phyloP scores from a whole-genome alignment of 371 early-diverging fungal species.

The Lichtheimia hyalospora region DNA sequence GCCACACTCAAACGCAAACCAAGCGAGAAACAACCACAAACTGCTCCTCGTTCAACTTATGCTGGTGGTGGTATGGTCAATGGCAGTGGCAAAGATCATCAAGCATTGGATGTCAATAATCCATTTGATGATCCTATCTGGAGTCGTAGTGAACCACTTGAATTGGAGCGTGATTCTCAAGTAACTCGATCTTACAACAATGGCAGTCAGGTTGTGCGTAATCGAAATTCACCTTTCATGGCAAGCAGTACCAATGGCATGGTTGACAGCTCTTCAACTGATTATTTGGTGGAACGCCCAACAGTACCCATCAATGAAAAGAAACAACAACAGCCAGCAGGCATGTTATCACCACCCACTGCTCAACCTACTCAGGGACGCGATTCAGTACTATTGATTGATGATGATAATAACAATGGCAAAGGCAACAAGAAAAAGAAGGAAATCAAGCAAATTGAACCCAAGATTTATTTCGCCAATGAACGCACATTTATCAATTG shows the following conservation, averaged over 20 bases:
- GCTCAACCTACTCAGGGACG: not conserved
- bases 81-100: conserved; percentile 1
- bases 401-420: conserved; percentile 6
- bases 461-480: conserved; percentile 97
- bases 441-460: conserved; percentile 63
- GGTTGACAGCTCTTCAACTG: conserved; percentile 9
- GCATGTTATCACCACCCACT: not conserved
- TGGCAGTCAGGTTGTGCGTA: not conserved
- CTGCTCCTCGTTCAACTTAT: not conserved
- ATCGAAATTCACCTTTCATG: not conserved
- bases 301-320: not conserved
- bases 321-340: conserved; percentile 1
- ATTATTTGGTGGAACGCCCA: conserved; percentile 3
- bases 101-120: conserved; percentile 15
- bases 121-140: conserved; percentile 47
- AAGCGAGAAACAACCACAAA: not conserved
- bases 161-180: conserved; percentile 13
- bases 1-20: conserved; percentile 25
- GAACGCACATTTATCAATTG: conserved; percentile 94
- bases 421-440: conserved; percentile 25
- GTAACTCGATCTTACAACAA: not conserved
- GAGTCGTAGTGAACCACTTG: conserved; percentile 16
- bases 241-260: not conserved
- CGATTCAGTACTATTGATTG: not conserved
- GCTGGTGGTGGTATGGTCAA: conserved; percentile 5